Evolutionary conservation across 805 yeast species (phyloP), one percentile per base, ranked within the genome.

Genomic region (Grigorovia yakushimaensis): DNA sequence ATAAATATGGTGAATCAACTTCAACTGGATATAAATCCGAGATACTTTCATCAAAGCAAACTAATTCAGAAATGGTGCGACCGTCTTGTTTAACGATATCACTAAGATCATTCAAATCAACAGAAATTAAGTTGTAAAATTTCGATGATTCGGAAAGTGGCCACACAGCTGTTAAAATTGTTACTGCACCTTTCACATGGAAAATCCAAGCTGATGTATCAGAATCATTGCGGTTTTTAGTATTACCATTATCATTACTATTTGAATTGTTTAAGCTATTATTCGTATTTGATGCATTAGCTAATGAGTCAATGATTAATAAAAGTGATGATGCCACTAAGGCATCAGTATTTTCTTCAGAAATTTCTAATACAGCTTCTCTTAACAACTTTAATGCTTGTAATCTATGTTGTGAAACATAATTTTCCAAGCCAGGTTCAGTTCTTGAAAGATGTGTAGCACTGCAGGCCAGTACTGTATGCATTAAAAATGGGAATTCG

Each of bases 171-270:
- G 96, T 85, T 42, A 91, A 70, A 44, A 91, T 91, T 0, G 97
- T 89, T 6, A 96, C 97, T 0, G 97, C 96, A 23, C 97, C 98
- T 55, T 93, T 85, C 9, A 91, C 97, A 59, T 91, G 97, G 70
- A 87, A 91, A 47, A 91, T 82, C 98, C 98, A 91, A 0, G 97
- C 95, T 2, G 94, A 82, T 2, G 72, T 65, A 47, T 61, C 62
- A 3, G 79, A 23, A 23, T 30, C 43, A 7, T 37, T 51, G 9
- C 55, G 44, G 2, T 69, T 63, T 22, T 18, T 21, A n/a, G n/a
- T 41, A 40, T 5, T n/a, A 9, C n/a, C 19, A 17, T 18, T 27
- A 33, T 13, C 15, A 33, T 33, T 15, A 33, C 7, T 33, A 33
- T 33, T 13, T 33, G 37, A 33, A 15, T 15, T 33, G 15, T 21